phyloP scores from a whole-genome alignment of 768 basidiomycete species.

The Agrocybe chaxingu region DNA sequence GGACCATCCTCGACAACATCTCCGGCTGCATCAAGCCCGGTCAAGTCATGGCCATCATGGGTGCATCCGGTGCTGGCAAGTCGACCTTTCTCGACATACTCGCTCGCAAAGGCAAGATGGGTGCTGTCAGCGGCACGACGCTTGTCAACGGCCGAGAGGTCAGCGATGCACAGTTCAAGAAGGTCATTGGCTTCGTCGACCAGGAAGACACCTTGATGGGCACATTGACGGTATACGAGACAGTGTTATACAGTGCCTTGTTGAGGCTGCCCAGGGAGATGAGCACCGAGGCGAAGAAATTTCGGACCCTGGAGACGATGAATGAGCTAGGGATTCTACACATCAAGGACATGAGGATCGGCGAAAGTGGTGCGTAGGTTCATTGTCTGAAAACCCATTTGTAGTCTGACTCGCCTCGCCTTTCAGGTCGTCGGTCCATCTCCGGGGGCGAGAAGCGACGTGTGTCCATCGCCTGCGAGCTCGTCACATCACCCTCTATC shows the following conservation, averaged over 20 bases:
- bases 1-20: slow-evolving; percentile 74
- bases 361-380: slow-evolving; percentile 69
- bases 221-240: slow-evolving; percentile 97
- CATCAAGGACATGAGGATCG: slow-evolving; percentile 88
- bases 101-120: slow-evolving; percentile 85
- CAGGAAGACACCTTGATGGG: slow-evolving; percentile 98
- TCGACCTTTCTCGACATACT: slow-evolving; percentile 96
- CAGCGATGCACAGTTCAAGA: slow-evolving; percentile 69
- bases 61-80: slow-evolving; percentile 94
- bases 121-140: slow-evolving; percentile 67
- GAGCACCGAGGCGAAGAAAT: slow-evolving; percentile 94
- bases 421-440: slow-evolving; percentile 79
- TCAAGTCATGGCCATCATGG: slow-evolving; percentile 94
- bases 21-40: slow-evolving; percentile 85
- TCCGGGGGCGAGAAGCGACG: slow-evolving; percentile 97
- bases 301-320: slow-evolving; percentile 92
- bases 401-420: neutral
- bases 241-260: slow-evolving; percentile 89
- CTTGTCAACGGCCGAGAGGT: slow-evolving; percentile 87
- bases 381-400: neutral
- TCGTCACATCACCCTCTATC: slow-evolving; percentile 96
- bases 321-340: slow-evolving; percentile 91
- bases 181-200: slow-evolving; percentile 92
- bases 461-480: slow-evolving; percentile 96
- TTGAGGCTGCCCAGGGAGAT: slow-evolving; percentile 90